Conservation (phyloP, 768 basidiomycete species). For the Asterophora parasitica region DNA sequence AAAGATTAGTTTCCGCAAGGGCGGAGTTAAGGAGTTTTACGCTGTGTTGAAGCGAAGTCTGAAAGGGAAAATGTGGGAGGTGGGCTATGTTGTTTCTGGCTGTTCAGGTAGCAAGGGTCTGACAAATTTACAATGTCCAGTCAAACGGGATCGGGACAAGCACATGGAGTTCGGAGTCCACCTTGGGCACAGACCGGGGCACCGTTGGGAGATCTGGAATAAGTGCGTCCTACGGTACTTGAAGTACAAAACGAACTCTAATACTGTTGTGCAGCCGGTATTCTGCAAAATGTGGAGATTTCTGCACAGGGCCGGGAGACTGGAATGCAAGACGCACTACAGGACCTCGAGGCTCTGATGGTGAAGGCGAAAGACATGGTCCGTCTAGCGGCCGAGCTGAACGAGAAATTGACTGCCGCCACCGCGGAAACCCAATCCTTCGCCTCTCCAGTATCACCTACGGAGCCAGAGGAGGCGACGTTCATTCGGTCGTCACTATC, state of each 20-base stretch:
- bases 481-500: constrained; percentile 86
- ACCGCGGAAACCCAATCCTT: constrained; percentile 19
- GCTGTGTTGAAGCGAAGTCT: constrained; percentile 66
- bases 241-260: not conserved
- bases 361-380: constrained; percentile 92
- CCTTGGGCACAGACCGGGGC: constrained; percentile 5
- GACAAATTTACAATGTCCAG: constrained; percentile 6
- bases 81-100: constrained; percentile 16
- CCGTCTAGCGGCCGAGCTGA: constrained; percentile 80
- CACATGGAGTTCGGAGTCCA: constrained; percentile 1
- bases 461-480: constrained; percentile 77
- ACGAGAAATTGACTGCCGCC: constrained; percentile 64
- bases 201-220: constrained; percentile 42
- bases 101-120: not conserved
- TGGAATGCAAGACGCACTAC: constrained; percentile 69
- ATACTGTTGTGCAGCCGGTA: constrained; percentile 39
- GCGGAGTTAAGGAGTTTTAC: constrained; percentile 85
- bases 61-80: constrained; percentile 74
- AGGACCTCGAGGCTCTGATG: constrained; percentile 89
- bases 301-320: constrained; percentile 58
- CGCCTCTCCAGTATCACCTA: constrained; percentile 18
- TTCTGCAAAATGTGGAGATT: constrained; percentile 70
- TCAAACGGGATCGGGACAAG: constrained; percentile 15
- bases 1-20: constrained; percentile 86
- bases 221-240: constrained; percentile 30